A percentile compares a stretch with the other conserved stretches of the same genome.
These are phyloP conservation scores for Domatiomyces globalis DNA, from an alignment of 2,329 filamentous ascomycete species.

Conservation along the genomic window DNA sequence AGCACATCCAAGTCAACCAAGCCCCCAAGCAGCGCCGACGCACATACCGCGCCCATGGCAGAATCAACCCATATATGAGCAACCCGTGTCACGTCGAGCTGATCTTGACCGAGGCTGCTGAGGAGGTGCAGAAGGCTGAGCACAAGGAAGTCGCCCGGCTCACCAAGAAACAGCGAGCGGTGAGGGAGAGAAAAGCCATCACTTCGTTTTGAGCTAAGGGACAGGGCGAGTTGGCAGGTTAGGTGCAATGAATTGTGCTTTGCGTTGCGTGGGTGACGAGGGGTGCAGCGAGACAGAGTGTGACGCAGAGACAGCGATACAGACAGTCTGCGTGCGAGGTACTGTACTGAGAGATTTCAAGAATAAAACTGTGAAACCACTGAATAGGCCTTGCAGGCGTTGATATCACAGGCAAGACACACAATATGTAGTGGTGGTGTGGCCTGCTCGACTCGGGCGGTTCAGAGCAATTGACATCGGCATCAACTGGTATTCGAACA, in stretches of 20 bases:
- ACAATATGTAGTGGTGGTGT: neutral
- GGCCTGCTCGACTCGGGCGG: neutral
- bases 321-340: neutral
- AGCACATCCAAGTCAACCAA: slow-evolving; percentile 99
- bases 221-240: no score
- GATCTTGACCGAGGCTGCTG: slow-evolving; percentile 95
- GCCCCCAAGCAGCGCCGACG: slow-evolving; percentile 97
- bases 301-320: neutral
- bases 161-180: slow-evolving; percentile 82
- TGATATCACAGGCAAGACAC: neutral
- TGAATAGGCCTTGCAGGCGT: neutral
- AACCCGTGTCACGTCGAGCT: slow-evolving; percentile 99
- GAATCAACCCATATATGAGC: slow-evolving; percentile 99
- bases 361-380: neutral
- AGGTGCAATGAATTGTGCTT: neutral
- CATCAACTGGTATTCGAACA: neutral
- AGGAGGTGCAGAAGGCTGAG: slow-evolving; percentile 84
- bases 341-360: neutral
- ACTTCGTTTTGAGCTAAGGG: slow-evolving; percentile 27
- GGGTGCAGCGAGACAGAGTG: neutral
- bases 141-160: slow-evolving; percentile 52
- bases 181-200: slow-evolving; percentile 47
- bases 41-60: slow-evolving; percentile 99
- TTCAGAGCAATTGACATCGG: neutral
- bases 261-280: neutral